phyloP scores from a whole-genome alignment of 2,329 filamentous ascomycete species.

The Aureobasidium lini region DNA sequence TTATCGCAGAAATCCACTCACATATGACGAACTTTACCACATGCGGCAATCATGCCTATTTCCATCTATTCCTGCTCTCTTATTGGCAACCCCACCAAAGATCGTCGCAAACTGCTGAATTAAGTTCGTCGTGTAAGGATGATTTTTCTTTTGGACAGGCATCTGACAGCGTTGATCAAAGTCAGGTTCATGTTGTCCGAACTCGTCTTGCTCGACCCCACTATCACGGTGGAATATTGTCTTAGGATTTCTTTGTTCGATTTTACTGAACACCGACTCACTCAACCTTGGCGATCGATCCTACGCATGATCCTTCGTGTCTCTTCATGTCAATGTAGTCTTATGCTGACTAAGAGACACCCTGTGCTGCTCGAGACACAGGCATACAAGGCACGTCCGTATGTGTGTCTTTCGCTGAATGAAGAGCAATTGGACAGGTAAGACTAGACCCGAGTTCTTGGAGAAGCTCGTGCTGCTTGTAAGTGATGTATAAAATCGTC shows the following conservation, averaged over 20 bases:
- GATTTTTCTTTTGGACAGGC: background rate
- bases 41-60: background rate
- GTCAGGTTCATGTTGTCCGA: background rate
- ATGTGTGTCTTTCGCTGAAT: background rate
- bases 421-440: background rate
- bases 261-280: background rate
- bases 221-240: conserved; percentile 3
- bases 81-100: background rate
- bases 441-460: no score
- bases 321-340: background rate
- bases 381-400: background rate
- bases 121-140: background rate
- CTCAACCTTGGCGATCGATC: background rate
- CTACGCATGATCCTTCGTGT: background rate
- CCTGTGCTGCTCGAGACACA: background rate
- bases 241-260: background rate
- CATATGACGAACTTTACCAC: background rate
- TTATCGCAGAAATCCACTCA: background rate
- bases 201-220: background rate
- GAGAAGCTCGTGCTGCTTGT: no score
- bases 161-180: background rate
- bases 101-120: background rate
- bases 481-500: no score
- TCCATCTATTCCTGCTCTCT: background rate
- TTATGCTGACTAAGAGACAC: background rate